Percentiles rank a stretch among this genome's conserved stretches.
Conservation (phyloP, 225 moss, liverwort and hornwort species). For the Asterella californica region DNA sequence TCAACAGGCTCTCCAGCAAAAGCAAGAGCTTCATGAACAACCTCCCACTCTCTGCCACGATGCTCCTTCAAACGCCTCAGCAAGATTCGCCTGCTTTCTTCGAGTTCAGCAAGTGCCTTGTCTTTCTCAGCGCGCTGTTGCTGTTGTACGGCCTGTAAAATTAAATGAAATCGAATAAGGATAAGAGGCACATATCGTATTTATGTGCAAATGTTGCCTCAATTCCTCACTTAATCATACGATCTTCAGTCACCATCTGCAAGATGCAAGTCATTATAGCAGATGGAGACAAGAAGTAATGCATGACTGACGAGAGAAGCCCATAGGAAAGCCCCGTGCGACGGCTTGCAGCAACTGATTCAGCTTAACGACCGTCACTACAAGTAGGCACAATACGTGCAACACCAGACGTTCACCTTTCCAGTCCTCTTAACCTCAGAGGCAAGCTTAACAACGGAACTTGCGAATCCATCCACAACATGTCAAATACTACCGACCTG, state of each 20-base stretch:
- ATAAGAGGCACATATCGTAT: neutral
- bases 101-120: constrained; percentile 72
- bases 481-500: neutral
- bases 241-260: neutral
- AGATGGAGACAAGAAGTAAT: too few species aligned
- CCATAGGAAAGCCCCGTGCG: neutral
- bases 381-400: neutral
- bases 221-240: neutral
- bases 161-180: neutral
- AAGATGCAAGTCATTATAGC: neutral
- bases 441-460: neutral
- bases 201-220: neutral
- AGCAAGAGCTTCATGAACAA: constrained; percentile 86
- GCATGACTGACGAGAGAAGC: neutral
- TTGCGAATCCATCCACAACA: neutral
- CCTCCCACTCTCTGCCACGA: constrained; percentile 85
- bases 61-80: constrained; percentile 79
- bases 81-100: constrained; percentile 77
- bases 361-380: too few species aligned
- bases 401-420: too few species aligned
- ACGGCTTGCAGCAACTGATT: neutral
- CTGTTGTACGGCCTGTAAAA: constrained; percentile 69
- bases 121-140: constrained; percentile 91
- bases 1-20: constrained; percentile 96
- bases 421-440: too few species aligned